Conservation (phyloP, 2,329 filamentous ascomycete species). For the Ophiocordyceps camponoti-saundersi region DNA sequence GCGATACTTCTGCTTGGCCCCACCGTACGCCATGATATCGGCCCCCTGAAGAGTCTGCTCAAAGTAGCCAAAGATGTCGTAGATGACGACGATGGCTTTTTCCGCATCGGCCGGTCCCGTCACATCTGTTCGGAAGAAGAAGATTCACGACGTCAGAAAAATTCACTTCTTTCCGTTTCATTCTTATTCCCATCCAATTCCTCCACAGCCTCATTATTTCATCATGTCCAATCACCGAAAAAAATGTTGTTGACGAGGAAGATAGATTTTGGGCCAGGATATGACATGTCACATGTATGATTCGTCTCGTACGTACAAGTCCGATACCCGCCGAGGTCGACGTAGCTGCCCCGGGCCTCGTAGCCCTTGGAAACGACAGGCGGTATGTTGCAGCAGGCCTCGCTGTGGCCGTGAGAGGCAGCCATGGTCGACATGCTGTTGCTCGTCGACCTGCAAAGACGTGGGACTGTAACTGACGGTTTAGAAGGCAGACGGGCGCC, state of each 20-base stretch:
- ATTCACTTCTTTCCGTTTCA: no score
- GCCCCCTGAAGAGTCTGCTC: constrained; percentile 54
- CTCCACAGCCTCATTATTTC: no score
- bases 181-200: no score
- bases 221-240: no score
- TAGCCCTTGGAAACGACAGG: constrained; percentile 40
- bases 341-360: constrained; percentile 35
- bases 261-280: no score
- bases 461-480: background rate
- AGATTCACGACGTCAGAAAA: no score
- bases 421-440: constrained; percentile 30
- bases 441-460: background rate
- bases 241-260: no score
- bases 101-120: constrained; percentile 27
- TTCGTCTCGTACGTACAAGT: constrained; percentile 24
- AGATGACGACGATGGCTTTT: constrained; percentile 45
- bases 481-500: background rate
- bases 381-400: constrained; percentile 41
- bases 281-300: no score
- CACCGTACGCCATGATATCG: constrained; percentile 42
- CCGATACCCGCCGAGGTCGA: constrained; percentile 36
- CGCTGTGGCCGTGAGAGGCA: constrained; percentile 33
- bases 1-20: constrained; percentile 49
- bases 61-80: constrained; percentile 55
- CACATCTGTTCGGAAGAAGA: constrained; percentile 18